Percentiles rank a stretch among this genome's conserved stretches.
Conservation (phyloP, 176 grass and related monocot genomes). For the Microstegium vimineum region DNA sequence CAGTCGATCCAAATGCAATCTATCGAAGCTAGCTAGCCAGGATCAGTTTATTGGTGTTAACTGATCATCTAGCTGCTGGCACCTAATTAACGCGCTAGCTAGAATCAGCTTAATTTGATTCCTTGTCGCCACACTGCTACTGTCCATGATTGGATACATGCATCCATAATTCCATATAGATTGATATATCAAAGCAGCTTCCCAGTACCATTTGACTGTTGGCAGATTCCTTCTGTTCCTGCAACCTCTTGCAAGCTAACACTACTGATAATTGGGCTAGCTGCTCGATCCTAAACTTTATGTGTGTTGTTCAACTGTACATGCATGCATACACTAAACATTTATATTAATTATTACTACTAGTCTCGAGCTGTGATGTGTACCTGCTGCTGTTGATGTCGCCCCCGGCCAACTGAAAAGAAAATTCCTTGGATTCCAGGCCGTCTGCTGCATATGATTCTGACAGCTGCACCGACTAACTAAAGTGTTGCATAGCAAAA, state of each 20-base stretch:
- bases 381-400: conserved; percentile 23
- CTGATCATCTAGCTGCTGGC: neutral
- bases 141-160: conserved; percentile 4
- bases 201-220: conserved; percentile 27
- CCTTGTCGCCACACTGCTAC: conserved; percentile 30
- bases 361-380: neutral
- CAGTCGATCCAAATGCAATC: conserved; percentile 16
- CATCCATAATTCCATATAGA: conserved; percentile 1
- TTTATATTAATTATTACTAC: neutral
- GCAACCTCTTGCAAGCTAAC: conserved; percentile 34
- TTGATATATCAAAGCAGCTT: neutral
- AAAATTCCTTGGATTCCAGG: conserved; percentile 29
- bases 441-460: conserved; percentile 22
- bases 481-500: neutral
- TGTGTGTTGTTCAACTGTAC: conserved; percentile 8
- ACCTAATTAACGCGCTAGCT: conserved; percentile 24
- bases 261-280: conserved; percentile 9
- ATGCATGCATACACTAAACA: conserved; percentile 14
- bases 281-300: conserved; percentile 6
- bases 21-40: conserved; percentile 10
- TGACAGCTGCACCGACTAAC: conserved; percentile 38
- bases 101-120: conserved; percentile 45
- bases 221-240: conserved; percentile 43
- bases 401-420: conserved; percentile 19
- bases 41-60: conserved; percentile 16